These are phyloP conservation scores for Aspergillus asperescens DNA, from an alignment of 495 filamentous ascomycete genomes.

Conservation along the genomic window DNA sequence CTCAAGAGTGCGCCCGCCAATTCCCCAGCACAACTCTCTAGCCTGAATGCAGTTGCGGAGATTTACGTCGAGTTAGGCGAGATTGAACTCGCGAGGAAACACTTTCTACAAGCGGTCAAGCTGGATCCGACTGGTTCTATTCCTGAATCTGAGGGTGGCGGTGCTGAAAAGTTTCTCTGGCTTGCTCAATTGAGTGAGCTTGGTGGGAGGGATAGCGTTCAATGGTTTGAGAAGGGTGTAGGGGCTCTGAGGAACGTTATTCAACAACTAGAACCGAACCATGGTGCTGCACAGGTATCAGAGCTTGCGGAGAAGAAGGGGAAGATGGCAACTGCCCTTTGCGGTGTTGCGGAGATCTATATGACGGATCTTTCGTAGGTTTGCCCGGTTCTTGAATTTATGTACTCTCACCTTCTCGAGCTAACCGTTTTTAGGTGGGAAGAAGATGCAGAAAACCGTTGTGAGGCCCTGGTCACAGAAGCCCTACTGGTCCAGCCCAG, in stretches of 20 bases:
- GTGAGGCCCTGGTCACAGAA: slow-evolving; percentile 81
- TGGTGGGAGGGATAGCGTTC: slow-evolving; percentile 76
- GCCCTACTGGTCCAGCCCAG: slow-evolving; percentile 71
- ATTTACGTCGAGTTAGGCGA: slow-evolving; percentile 83
- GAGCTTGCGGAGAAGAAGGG: slow-evolving; percentile 60
- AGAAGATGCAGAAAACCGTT: slow-evolving; percentile 75
- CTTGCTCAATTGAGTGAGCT: slow-evolving; percentile 87
- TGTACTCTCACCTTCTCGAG: background rate
- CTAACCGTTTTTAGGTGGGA: slow-evolving; percentile 58
- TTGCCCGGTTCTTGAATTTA: background rate
- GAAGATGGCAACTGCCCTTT: slow-evolving; percentile 80
- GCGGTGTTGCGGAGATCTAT: slow-evolving; percentile 87
- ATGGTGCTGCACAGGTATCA: slow-evolving; percentile 34
- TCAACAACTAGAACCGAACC: slow-evolving; percentile 43
- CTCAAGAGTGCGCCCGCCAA: slow-evolving; percentile 44
- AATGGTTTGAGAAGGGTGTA: slow-evolving; percentile 83
- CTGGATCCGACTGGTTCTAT: slow-evolving; percentile 66
- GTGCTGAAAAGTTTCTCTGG: slow-evolving; percentile 93
- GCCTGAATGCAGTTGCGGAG: slow-evolving; percentile 75
- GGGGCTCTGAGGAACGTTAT: slow-evolving; percentile 62
- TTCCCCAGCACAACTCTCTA: slow-evolving; percentile 48
- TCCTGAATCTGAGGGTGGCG: slow-evolving; percentile 62
- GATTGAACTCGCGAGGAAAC: slow-evolving; percentile 59
- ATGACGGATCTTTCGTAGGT: slow-evolving; percentile 87
- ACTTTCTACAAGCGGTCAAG: slow-evolving; percentile 63